Conservation (phyloP, 164 flowering plant species). For the Paratinospora sagittata region DNA sequence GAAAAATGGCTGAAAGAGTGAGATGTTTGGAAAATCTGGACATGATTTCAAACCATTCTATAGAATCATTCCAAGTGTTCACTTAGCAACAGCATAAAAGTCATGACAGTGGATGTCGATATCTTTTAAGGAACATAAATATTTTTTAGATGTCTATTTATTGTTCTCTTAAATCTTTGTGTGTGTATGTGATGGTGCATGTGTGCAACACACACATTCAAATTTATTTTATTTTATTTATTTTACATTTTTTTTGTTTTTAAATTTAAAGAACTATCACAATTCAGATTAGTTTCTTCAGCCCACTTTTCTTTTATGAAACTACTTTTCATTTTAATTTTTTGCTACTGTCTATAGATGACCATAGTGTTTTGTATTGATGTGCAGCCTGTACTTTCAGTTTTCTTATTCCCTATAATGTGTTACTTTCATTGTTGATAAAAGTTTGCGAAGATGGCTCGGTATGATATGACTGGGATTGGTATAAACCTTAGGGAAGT, state of each 20-base stretch:
- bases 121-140: too few relatives aligned
- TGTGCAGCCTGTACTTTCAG: slow-evolving; percentile 28
- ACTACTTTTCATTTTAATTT: not conserved
- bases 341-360: slow-evolving; percentile 3
- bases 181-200: too few relatives aligned
- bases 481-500: slow-evolving; percentile 91
- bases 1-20: not conserved
- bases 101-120: too few relatives aligned
- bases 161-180: too few relatives aligned
- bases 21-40: not conserved
- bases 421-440: slow-evolving; percentile 31
- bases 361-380: slow-evolving; percentile 4
- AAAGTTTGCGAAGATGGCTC: slow-evolving; percentile 94
- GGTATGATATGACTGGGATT: slow-evolving; percentile 91
- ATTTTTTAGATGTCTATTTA: too few relatives aligned
- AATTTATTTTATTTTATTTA: too few relatives aligned
- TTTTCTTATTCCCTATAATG: slow-evolving; percentile 36
- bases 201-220: too few relatives aligned
- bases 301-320: not conserved
- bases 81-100: too few relatives aligned
- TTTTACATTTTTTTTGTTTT: too few relatives aligned
- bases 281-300: not conserved
- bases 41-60: too few relatives aligned
- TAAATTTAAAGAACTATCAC: too few relatives aligned
- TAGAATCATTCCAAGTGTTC: too few relatives aligned